Conservation (phyloP, 306 rosid genomes). For the Gastrolobium villosum region DNA sequence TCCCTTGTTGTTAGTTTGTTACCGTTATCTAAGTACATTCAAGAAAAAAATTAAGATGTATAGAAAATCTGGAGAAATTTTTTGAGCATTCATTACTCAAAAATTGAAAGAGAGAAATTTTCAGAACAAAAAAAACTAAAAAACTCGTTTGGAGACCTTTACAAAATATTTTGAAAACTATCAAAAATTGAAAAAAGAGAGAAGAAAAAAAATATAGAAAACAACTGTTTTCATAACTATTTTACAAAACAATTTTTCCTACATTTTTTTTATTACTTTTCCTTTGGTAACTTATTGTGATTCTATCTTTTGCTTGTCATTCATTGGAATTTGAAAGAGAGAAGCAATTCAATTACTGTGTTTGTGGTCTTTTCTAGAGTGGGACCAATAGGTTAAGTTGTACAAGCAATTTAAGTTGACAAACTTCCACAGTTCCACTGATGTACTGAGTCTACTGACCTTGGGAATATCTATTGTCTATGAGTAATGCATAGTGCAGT, state of each 20-base stretch:
- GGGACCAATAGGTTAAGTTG: background rate
- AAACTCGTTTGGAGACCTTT: too few relatives aligned
- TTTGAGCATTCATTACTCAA: constrained; percentile 4
- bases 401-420: background rate
- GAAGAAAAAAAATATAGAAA: too few relatives aligned
- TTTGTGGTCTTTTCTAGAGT: constrained; percentile 11
- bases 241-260: too few relatives aligned
- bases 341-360: constrained; percentile 7
- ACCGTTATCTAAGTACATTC: constrained; percentile 26
- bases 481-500: background rate
- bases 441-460: background rate
- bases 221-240: too few relatives aligned
- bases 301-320: constrained; percentile 3
- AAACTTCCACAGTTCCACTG: constrained; percentile 4
- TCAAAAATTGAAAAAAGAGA: too few relatives aligned
- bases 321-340: background rate
- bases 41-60: constrained; percentile 4
- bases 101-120: background rate
- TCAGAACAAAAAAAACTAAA: too few relatives aligned
- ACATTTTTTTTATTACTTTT: background rate
- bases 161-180: too few relatives aligned
- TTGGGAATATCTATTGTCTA: background rate
- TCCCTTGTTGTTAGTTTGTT: constrained; percentile 8
- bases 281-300: constrained; percentile 17
- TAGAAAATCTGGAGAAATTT: background rate